These are phyloP conservation scores for Boletus barrowsii DNA, from an alignment of 768 basidiomycete genomes.

Conservation along the genomic window DNA sequence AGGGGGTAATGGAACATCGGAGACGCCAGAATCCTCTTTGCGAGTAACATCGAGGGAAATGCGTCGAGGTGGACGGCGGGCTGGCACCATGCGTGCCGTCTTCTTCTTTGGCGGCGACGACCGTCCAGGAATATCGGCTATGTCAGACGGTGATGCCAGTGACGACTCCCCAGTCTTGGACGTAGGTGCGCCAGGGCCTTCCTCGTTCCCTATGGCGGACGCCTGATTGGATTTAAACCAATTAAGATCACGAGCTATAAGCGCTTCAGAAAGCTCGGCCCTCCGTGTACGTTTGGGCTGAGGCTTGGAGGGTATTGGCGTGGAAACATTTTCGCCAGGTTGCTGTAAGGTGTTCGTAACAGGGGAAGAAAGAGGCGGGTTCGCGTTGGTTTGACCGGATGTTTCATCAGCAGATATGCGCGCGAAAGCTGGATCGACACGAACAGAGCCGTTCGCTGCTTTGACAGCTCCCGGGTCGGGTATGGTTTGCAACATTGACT, in stretches of 20 bases:
- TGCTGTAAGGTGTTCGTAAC: not conserved
- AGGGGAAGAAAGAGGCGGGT: not conserved
- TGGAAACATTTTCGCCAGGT: not conserved
- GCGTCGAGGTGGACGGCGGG: conserved; percentile 22
- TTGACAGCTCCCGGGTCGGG: not conserved
- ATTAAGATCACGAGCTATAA: conserved; percentile 30
- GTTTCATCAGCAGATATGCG: not conserved
- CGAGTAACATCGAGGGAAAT: conserved; percentile 1
- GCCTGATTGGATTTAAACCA: conserved; percentile 25
- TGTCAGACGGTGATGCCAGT: not conserved
- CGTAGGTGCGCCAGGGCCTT: not conserved
- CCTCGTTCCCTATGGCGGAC: not conserved
- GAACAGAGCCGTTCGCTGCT: not conserved
- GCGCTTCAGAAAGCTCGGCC: conserved; percentile 21
- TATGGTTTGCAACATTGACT: not conserved
- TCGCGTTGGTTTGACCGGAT: not conserved
- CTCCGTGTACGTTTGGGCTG: conserved; percentile 27
- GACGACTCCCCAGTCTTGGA: not conserved
- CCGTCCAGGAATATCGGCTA: not conserved
- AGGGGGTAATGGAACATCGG: not conserved
- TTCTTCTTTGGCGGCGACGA: conserved; percentile 15
- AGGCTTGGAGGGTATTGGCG: conserved; percentile 13
- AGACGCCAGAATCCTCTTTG: not conserved
- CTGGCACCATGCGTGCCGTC: conserved; percentile 27
- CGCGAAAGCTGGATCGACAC: not conserved